Percentiles rank a stretch among this genome's conserved stretches.
phyloP scores from a whole-genome alignment of 768 basidiomycete genomes.

The Candolleomyces aberdarensis region DNA sequence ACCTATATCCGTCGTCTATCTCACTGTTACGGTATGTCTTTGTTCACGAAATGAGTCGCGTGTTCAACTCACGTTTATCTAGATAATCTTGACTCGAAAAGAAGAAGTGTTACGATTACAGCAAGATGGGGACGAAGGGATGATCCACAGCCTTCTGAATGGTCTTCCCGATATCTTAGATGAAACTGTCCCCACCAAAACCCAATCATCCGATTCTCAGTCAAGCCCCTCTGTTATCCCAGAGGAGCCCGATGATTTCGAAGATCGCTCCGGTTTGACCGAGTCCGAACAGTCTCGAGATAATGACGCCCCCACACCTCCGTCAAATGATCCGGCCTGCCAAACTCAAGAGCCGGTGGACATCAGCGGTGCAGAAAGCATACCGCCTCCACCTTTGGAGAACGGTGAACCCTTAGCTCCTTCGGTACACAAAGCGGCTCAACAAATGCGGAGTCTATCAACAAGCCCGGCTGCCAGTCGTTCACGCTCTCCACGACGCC shows the following conservation, averaged over 20 bases:
- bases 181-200: conserved; percentile 14
- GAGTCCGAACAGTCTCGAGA: no score
- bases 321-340: no score
- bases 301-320: no score
- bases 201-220: neutral
- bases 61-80: neutral
- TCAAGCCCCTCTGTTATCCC: neutral
- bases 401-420: no score
- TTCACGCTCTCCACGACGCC: neutral
- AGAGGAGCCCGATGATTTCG: neutral
- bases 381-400: no score
- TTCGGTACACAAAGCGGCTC: no score
- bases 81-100: conserved; percentile 78
- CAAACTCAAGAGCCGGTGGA: no score
- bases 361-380: no score
- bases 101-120: conserved; percentile 59
- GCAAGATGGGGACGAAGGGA: conserved; percentile 73
- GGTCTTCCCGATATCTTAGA: conserved; percentile 60
- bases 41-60: neutral
- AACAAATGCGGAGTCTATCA: neutral
- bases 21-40: conserved; percentile 65
- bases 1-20: conserved; percentile 78
- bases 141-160: conserved; percentile 74
- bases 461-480: neutral
- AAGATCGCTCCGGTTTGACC: no score